Percentiles rank a stretch among this genome's conserved stretches.
phyloP scores from a whole-genome alignment of 768 basidiomycete species.

The Trametes sanguinea region DNA sequence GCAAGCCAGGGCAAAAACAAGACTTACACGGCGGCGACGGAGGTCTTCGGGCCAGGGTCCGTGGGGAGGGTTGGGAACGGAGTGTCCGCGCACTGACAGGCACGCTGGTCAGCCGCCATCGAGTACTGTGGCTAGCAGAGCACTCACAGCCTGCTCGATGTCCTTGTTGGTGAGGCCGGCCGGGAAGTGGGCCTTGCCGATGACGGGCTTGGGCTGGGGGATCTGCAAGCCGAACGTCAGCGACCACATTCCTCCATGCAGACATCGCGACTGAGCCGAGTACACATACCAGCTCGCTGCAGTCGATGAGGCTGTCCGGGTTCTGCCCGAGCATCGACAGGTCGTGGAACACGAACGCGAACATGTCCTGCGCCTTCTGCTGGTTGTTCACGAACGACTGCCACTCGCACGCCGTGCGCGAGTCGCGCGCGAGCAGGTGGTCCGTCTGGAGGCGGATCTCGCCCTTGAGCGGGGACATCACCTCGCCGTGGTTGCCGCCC shows the following conservation, averaged over 20 bases:
- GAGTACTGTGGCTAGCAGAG: no score
- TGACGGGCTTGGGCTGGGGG: slow-evolving; percentile 9
- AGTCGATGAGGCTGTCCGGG: slow-evolving; percentile 17
- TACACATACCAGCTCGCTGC: slow-evolving; percentile 14
- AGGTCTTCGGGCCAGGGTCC: slow-evolving; percentile 23
- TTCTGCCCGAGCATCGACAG: slow-evolving; percentile 16
- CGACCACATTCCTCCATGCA: not conserved
- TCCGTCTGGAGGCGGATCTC: slow-evolving; percentile 39
- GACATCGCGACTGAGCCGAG: not conserved
- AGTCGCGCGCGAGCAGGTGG: slow-evolving; percentile 33
- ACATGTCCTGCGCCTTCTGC: slow-evolving; percentile 17
- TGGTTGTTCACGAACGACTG: slow-evolving; percentile 30
- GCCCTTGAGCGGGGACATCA: slow-evolving; percentile 31
- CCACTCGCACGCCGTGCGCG: slow-evolving; percentile 37
- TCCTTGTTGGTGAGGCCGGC: slow-evolving; percentile 25
- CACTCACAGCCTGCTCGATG: slow-evolving; percentile 28
- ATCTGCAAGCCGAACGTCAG: not conserved
- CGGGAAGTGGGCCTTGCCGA: slow-evolving; percentile 22
- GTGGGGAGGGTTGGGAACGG: slow-evolving; percentile 25
- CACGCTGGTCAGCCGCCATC: not conserved
- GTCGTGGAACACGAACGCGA: slow-evolving; percentile 15
- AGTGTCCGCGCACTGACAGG: slow-evolving; percentile 19
- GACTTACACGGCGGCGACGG: slow-evolving; percentile 22
- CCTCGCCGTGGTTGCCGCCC: slow-evolving; percentile 30
- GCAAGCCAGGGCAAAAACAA: not conserved